These are phyloP conservation scores for Cladosporium velox DNA, from an alignment of 2,329 filamentous ascomycete species.

Conservation along the genomic window DNA sequence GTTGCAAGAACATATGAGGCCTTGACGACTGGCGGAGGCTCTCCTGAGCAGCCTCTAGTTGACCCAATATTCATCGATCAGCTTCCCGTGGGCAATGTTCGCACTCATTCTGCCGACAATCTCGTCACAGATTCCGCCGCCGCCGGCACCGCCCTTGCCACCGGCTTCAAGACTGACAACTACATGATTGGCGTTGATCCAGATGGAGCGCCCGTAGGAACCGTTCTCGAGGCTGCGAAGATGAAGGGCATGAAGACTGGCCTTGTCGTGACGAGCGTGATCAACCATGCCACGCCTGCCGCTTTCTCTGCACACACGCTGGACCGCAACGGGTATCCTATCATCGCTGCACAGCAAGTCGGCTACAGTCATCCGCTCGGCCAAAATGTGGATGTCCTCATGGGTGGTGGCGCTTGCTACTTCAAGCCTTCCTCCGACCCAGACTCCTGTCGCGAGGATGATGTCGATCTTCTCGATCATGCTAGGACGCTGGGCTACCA, in stretches of 20 bases:
- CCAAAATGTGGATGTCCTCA: constrained; percentile 42
- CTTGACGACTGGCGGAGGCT: constrained; percentile 1
- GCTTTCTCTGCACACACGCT: constrained; percentile 41
- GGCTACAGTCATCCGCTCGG: constrained; percentile 45
- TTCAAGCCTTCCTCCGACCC: constrained; percentile 44
- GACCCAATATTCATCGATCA: constrained; percentile 21
- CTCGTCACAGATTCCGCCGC: constrained; percentile 47
- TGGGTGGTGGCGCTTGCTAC: constrained; percentile 46
- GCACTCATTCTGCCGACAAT: constrained; percentile 33
- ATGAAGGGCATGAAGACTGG: constrained; percentile 44
- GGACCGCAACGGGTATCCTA: constrained; percentile 39
- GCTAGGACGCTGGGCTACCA: constrained; percentile 41
- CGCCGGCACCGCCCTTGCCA: constrained; percentile 44
- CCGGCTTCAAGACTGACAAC: constrained; percentile 45
- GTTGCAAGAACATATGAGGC: constrained; percentile 21
- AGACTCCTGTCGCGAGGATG: constrained; percentile 42
- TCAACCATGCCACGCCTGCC: constrained; percentile 41
- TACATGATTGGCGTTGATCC: constrained; percentile 41
- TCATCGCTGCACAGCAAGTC: constrained; percentile 45
- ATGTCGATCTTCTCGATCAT: constrained; percentile 41
- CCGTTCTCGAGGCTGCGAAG: constrained; percentile 46
- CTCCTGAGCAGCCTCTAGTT: constrained; percentile 20
- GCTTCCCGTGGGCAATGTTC: constrained; percentile 36
- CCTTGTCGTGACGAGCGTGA: constrained; percentile 46
- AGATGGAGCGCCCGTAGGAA: constrained; percentile 40